Percentiles rank a stretch among this genome's conserved stretches.
These are phyloP conservation scores for Mycena kentingensis DNA, from an alignment of 768 basidiomycete species.

Conservation along the genomic window DNA sequence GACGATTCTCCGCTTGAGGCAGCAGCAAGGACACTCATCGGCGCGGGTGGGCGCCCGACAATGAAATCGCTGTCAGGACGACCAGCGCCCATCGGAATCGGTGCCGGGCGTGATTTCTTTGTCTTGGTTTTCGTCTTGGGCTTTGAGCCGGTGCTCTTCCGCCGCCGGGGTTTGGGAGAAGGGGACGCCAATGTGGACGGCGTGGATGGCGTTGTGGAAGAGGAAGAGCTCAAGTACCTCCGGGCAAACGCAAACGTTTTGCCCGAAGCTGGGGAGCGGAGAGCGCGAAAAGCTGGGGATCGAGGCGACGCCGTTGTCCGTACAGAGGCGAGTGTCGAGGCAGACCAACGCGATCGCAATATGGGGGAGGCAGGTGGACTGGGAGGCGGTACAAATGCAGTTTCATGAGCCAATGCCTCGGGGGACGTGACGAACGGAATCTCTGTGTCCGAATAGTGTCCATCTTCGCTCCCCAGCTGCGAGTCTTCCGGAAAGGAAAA, in stretches of 20 bases:
- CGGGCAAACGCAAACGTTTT: constrained; percentile 1
- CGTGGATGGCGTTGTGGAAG: neutral
- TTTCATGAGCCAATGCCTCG: neutral
- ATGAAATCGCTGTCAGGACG: neutral
- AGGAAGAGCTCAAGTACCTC: neutral
- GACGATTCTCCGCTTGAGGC: neutral
- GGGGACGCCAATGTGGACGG: neutral
- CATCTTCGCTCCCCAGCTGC: neutral
- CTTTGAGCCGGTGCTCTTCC: too few species aligned
- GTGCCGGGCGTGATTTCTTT: neutral
- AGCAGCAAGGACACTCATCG: neutral
- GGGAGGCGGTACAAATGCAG: neutral
- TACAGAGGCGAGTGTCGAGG: constrained; percentile 1
- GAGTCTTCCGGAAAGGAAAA: neutral
- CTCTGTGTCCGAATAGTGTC: neutral
- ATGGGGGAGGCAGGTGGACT: neutral
- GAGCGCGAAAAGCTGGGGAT: neutral
- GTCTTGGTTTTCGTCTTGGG: too few species aligned
- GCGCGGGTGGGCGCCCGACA: neutral
- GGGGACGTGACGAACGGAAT: too few species aligned
- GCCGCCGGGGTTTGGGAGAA: neutral
- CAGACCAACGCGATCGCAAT: neutral
- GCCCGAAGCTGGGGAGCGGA: neutral
- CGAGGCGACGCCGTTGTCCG: neutral
- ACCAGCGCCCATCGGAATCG: neutral